phyloP scores from a whole-genome alignment of 2,329 filamentous ascomycete genomes.

The Alternaria tenuissima region DNA sequence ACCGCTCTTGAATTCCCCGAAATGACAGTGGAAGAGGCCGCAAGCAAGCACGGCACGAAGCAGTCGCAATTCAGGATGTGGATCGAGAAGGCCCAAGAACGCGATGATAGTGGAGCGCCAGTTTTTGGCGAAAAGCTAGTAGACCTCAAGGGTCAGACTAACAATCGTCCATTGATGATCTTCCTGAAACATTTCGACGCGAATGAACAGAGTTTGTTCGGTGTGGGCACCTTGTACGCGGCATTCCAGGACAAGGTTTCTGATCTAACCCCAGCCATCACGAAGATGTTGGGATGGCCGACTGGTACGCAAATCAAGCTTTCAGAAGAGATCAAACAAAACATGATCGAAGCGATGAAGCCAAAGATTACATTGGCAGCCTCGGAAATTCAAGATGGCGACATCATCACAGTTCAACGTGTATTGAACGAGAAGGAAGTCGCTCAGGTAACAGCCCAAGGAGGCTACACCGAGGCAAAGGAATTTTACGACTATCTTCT shows the following conservation, averaged over 20 bases:
- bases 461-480: slow-evolving; percentile 71
- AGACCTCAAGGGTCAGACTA: slow-evolving; percentile 62
- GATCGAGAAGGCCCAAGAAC: slow-evolving; percentile 76
- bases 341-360: slow-evolving; percentile 96
- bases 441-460: slow-evolving; percentile 45
- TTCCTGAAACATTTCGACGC: slow-evolving; percentile 94
- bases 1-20: slow-evolving; percentile 80
- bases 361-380: slow-evolving; percentile 86
- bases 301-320: slow-evolving; percentile 75
- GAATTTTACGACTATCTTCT: slow-evolving; percentile 94
- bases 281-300: slow-evolving; percentile 86
- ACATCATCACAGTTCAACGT: slow-evolving; percentile 94
- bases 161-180: slow-evolving; percentile 72
- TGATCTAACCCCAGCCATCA: slow-evolving; percentile 80
- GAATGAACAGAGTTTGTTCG: slow-evolving; percentile 75
- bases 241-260: slow-evolving; percentile 86
- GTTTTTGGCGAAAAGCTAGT: slow-evolving; percentile 73
- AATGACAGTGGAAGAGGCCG: slow-evolving; percentile 72
- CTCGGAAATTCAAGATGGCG: slow-evolving; percentile 95
- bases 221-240: slow-evolving; percentile 86
- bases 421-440: slow-evolving; percentile 60
- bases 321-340: slow-evolving; percentile 97
- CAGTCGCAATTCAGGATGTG: slow-evolving; percentile 78
- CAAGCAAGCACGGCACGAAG: slow-evolving; percentile 73
- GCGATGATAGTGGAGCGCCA: slow-evolving; percentile 73